phyloP scores from a whole-genome alignment of 306 rosid genomes.

The Cyclanthera cordifolia region DNA sequence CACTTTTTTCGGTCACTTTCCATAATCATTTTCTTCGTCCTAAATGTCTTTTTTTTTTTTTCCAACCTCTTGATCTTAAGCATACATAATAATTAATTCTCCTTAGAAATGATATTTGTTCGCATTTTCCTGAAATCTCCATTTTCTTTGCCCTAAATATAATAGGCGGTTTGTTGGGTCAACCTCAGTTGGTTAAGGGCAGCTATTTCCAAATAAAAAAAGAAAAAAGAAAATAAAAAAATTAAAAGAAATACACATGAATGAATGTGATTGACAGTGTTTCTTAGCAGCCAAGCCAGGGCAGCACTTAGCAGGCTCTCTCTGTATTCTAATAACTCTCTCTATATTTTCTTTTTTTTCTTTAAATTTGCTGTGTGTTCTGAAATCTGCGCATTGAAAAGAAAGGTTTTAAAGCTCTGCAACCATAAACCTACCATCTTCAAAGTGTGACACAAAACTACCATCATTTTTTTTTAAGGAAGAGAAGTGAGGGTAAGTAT shows the following conservation, averaged over 20 bases:
- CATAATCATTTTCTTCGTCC: no score
- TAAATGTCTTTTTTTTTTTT: no score
- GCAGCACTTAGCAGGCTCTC: neutral
- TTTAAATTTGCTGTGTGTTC: neutral
- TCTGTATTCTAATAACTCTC: slow-evolving; percentile 4
- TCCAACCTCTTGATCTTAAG: no score
- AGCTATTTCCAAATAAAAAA: neutral
- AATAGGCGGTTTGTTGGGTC: slow-evolving; percentile 31
- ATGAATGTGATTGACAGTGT: slow-evolving; percentile 16
- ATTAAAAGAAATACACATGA: neutral
- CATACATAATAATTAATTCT: no score
- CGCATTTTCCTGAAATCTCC: no score
- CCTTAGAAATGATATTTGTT: no score
- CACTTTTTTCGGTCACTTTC: no score
- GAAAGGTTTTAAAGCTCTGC: slow-evolving; percentile 41
- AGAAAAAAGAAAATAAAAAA: neutral
- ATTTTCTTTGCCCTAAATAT: no score
- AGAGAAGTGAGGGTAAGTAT: no score
- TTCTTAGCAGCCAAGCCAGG: slow-evolving; percentile 4
- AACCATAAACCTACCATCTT: slow-evolving; percentile 20
- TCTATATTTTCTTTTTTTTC: no score
- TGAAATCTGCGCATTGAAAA: slow-evolving; percentile 25
- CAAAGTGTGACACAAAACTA: slow-evolving; percentile 34
- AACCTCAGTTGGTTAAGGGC: slow-evolving; percentile 38
- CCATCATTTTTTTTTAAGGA: no score